Conservation (phyloP, 257 asterid genomes). For the Scutellaria galericulata region DNA sequence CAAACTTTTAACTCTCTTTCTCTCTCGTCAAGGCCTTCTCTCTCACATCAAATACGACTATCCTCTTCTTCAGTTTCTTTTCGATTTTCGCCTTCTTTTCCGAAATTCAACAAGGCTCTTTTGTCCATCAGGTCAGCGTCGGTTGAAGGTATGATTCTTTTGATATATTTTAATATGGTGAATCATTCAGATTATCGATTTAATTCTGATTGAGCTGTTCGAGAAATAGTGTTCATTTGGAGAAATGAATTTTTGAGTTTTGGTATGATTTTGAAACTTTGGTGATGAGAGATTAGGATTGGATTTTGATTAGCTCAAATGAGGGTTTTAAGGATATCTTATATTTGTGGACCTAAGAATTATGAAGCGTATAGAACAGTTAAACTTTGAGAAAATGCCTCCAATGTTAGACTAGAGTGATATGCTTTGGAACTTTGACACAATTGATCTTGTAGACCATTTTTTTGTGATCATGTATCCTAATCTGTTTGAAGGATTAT, state of each 20-base stretch:
- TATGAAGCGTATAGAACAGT: no score
- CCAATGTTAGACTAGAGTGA: no score
- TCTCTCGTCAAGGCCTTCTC: constrained; percentile 28
- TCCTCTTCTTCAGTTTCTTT: constrained; percentile 45
- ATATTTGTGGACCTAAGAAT: no score
- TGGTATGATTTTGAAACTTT: no score
- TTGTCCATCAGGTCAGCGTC: constrained; percentile 59
- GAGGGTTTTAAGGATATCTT: no score
- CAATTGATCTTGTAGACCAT: no score
- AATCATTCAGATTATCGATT: not conserved
- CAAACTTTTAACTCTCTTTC: constrained; percentile 41
- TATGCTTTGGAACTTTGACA: no score
- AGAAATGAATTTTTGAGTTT: not conserved
- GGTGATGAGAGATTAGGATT: no score
- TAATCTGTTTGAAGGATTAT: no score
- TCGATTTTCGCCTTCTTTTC: constrained; percentile 44
- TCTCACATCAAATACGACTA: constrained; percentile 3
- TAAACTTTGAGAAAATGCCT: no score
- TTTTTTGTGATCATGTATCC: no score
- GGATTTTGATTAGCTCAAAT: no score
- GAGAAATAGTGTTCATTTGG: not conserved
- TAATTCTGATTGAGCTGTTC: not conserved
- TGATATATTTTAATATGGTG: not conserved
- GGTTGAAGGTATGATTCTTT: constrained; percentile 52
- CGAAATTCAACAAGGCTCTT: constrained; percentile 45